Conservation (phyloP, 768 basidiomycete species). For the Collybia nuda region DNA sequence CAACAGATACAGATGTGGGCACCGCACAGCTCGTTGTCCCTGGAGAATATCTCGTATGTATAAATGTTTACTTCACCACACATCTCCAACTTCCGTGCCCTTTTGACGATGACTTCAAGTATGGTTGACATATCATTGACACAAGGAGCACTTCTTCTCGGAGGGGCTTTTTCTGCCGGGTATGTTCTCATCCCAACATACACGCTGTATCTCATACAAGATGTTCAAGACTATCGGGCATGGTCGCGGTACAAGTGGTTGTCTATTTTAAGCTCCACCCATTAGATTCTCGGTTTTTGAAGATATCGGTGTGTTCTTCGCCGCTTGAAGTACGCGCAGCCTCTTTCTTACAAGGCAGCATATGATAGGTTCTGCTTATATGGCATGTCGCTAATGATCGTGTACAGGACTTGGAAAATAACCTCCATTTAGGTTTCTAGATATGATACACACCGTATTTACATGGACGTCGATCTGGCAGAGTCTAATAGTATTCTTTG, state of each 20-base stretch:
- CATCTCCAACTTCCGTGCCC: too few species aligned
- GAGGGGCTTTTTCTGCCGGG: conserved; percentile 35
- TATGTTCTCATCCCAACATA: conserved; percentile 11
- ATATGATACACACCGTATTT: conserved; percentile 21
- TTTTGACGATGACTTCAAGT: neutral
- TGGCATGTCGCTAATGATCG: conserved; percentile 19
- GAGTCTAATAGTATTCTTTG: conserved; percentile 20
- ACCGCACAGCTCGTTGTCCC: too few species aligned
- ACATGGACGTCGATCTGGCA: conserved; percentile 23
- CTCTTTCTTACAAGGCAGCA: neutral
- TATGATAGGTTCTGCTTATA: conserved; percentile 25
- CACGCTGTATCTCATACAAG: neutral
- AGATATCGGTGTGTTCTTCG: conserved; percentile 23
- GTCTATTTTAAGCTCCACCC: conserved; percentile 34
- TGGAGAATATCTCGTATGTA: too few species aligned
- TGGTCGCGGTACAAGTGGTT: conserved; percentile 30
- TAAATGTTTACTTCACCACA: too few species aligned
- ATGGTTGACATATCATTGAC: conserved; percentile 30
- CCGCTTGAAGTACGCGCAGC: neutral
- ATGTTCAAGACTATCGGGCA: conserved; percentile 26
- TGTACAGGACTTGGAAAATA: neutral
- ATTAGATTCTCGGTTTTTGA: conserved; percentile 23
- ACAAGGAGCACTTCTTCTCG: conserved; percentile 37
- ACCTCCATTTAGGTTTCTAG: conserved; percentile 18
- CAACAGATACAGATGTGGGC: too few species aligned